A percentile compares a stretch with the other conserved stretches of the same genome.
phyloP scores from a whole-genome alignment of 352 stramenopile species.

The Phytophthora tentaculata region DNA sequence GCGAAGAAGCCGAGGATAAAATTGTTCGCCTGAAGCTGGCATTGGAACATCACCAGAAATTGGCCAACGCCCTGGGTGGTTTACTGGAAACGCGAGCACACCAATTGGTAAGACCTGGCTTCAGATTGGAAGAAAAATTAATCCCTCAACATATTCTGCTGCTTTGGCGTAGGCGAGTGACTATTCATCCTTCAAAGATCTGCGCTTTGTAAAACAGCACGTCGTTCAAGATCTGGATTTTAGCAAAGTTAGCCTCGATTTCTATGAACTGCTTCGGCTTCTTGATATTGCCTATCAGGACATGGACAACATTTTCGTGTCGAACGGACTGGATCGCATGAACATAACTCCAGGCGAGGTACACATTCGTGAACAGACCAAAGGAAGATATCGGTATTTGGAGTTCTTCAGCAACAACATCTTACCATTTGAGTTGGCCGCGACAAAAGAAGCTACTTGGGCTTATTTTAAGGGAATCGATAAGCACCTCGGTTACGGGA shows the following conservation, averaged over 20 bases:
- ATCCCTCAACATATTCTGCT: constrained; percentile 4
- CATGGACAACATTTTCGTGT: constrained; percentile 33
- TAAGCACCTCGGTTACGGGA: constrained; percentile 30
- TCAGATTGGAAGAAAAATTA: neutral
- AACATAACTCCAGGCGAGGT: constrained; percentile 31
- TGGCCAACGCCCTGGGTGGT: constrained; percentile 15
- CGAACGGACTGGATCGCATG: constrained; percentile 29
- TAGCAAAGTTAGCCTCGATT: constrained; percentile 13
- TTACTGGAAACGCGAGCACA: constrained; percentile 14
- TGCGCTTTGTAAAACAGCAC: constrained; percentile 2
- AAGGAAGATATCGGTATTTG: constrained; percentile 23
- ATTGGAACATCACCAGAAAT: constrained; percentile 34
- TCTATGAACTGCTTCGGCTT: constrained; percentile 25
- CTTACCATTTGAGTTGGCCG: constrained; percentile 26
- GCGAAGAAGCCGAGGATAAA: constrained; percentile 39
- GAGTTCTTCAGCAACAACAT: constrained; percentile 40
- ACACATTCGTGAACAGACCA: constrained; percentile 26
- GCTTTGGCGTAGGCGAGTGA: constrained; percentile 15
- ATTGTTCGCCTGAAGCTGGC: constrained; percentile 50
- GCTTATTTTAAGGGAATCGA: constrained; percentile 36
- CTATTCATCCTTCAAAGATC: constrained; percentile 20
- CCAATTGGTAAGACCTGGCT: constrained; percentile 5
- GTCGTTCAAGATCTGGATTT: constrained; percentile 22
- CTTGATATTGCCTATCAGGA: constrained; percentile 31
- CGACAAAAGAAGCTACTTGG: constrained; percentile 32